Evolutionary conservation across 768 basidiomycete genomes (phyloP).

Genomic region (Pulveroboletus sp.): DNA sequence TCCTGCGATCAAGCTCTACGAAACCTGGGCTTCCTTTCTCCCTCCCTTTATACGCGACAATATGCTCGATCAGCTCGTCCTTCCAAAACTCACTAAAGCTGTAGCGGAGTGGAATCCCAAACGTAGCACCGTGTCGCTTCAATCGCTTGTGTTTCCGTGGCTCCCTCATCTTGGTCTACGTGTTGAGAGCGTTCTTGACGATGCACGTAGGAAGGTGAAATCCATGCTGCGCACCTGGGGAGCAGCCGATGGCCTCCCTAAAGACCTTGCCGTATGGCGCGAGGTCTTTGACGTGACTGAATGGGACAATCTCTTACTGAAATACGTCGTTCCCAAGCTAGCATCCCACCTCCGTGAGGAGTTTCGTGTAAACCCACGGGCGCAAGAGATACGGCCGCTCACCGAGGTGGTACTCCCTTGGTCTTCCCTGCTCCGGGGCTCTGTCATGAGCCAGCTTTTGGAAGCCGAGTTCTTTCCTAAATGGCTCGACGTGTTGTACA

Average conservation of each 20-base stretch:
- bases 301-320: conserved; percentile 90
- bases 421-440: conserved; percentile 66
- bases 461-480: conserved; percentile 95
- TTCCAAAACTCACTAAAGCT: conserved; percentile 87
- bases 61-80: conserved; percentile 89
- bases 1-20: conserved; percentile 78
- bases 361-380: conserved; percentile 86
- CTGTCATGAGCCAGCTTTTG: conserved; percentile 78
- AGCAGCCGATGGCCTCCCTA: conserved; percentile 64
- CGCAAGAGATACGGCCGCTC: conserved; percentile 84
- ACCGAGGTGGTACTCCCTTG: conserved; percentile 67
- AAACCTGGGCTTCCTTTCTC: conserved; percentile 82
- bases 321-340: conserved; percentile 89
- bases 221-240: conserved; percentile 72
- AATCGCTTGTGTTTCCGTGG: conserved; percentile 92
- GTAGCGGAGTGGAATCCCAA: conserved; percentile 80
- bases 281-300: conserved; percentile 78
- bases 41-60: conserved; percentile 93
- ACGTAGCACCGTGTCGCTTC: conserved; percentile 56
- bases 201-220: conserved; percentile 84
- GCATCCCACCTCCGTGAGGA: conserved; percentile 76
- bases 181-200: conserved; percentile 79
- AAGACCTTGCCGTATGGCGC: conserved; percentile 78
- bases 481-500: conserved; percentile 87
- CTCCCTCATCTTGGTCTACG: conserved; percentile 81